Evolutionary conservation across 352 stramenopile species (phyloP), one percentile per base, ranked within the genome.

Genomic region (Thraustotheca clavata): DNA sequence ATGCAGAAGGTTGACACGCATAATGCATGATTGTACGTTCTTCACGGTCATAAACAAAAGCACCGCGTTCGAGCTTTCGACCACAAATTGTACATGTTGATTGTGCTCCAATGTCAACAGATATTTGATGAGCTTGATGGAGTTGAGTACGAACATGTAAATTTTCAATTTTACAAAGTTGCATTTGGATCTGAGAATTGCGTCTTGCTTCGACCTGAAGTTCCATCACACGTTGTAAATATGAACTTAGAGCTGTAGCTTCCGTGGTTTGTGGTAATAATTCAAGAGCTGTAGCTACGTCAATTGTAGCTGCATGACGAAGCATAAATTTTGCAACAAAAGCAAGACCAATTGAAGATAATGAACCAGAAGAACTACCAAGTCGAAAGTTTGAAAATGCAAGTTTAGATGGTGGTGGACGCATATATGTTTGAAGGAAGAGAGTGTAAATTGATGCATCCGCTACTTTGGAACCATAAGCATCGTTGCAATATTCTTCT

Each of bases 131-230:
- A 55, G 89, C 86, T 0, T 65, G 72, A 1, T 79, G 76, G 20
- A 94, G 75, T 48, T 79, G 67, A 29, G 88, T 71, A 14, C 82
- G 82, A 24, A 91, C 73, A 38, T 80, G 86, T 38, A 94, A 89
- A 63, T 94, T 94, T 55, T 88, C 84, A 73, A 94, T 94, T 70
- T 94, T 94, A n/a, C 80, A 76, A 22, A 94, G 71, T 26, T 94
- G 84, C 54, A 81, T 89, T 71, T 88, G 88, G 49, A 94, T 81
- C 75, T 94, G 84, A 12, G 80, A 80, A 22, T 89, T 90, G 62
- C 82, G 84, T 43, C 74, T 78, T 16, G 79, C 78, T 62, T 91
- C 71, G 9, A 94, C 80, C 26, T 91, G 80, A 3, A 73, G 73
- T 66, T 94, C 84, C 35, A 94, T 59, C 1, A 91, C 80, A 41